Conservation (phyloP, 139 green algal species). For the Chlorella sorokiniana region DNA sequence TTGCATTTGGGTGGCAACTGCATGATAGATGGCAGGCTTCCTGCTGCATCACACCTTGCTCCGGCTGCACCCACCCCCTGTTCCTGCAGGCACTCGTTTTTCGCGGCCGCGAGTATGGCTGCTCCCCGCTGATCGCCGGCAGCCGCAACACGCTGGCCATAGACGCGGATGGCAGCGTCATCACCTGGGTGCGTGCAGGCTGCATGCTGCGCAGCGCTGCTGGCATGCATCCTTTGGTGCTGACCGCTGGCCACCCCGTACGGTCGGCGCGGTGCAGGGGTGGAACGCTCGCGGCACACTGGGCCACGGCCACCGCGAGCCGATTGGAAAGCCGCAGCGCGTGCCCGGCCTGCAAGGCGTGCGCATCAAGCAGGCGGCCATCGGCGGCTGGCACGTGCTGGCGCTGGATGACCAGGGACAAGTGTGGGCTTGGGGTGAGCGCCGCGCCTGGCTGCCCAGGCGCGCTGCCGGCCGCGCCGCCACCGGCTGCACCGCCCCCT, state of each 20-base stretch:
- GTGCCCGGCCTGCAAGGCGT: slow-evolving; percentile 66
- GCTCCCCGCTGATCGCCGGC: slow-evolving; percentile 54
- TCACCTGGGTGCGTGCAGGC: slow-evolving; percentile 57
- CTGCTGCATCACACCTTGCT: too few relatives aligned
- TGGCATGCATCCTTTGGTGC: neutral
- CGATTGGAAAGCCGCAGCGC: slow-evolving; percentile 62
- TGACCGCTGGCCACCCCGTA: neutral
- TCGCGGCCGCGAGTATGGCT: slow-evolving; percentile 50
- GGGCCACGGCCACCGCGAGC: slow-evolving; percentile 72
- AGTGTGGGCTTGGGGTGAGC: slow-evolving; percentile 66
- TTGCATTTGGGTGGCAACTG: neutral
- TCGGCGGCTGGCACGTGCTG: slow-evolving; percentile 94
- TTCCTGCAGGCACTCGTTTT: slow-evolving; percentile 48
- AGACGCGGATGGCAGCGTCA: slow-evolving; percentile 64
- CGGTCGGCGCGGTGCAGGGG: slow-evolving; percentile 27
- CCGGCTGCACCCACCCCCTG: neutral
- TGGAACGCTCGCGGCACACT: slow-evolving; percentile 89
- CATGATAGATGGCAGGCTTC: too few relatives aligned
- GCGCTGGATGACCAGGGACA: slow-evolving; percentile 58
- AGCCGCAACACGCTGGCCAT: slow-evolving; percentile 80
- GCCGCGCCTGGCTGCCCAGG: neutral
- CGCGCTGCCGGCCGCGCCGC: too few relatives aligned
- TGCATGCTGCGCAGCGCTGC: neutral
- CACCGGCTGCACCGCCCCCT: too few relatives aligned
- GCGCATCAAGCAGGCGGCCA: slow-evolving; percentile 78